Conservation (phyloP, 2,329 filamentous ascomycete genomes). For the Passalora sequoiae region DNA sequence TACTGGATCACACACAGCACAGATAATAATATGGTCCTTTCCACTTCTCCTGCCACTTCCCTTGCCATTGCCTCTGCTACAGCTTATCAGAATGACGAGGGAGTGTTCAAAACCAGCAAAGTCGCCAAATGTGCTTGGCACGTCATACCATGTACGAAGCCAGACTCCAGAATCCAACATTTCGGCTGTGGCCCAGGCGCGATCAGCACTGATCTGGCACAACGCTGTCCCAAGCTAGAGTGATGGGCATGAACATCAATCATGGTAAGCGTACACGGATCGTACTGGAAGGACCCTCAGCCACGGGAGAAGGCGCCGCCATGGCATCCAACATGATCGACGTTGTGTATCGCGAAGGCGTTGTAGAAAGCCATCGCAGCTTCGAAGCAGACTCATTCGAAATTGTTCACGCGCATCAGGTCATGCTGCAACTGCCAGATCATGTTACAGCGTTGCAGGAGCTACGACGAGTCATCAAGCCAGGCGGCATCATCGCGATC, state of each 20-base stretch:
- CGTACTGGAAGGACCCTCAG: conserved; percentile 6
- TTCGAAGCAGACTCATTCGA: conserved; percentile 42
- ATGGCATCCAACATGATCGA: conserved; percentile 9
- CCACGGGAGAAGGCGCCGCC: conserved; percentile 6
- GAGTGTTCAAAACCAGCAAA: conserved; percentile 41
- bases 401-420: conserved; percentile 54
- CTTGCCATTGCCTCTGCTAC: neutral
- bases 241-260: conserved; percentile 36
- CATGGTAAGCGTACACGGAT: conserved; percentile 3
- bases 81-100: neutral
- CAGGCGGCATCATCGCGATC: conserved; percentile 48
- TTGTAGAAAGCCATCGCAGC: conserved; percentile 5
- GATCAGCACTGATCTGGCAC: conserved; percentile 40
- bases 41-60: neutral
- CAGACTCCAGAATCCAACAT: conserved; percentile 37
- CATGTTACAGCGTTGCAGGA: conserved; percentile 47
- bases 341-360: conserved; percentile 11
- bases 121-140: conserved; percentile 11
- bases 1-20: too few relatives aligned
- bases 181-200: conserved; percentile 44
- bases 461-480: conserved; percentile 50
- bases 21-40: too few relatives aligned
- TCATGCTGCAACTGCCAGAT: conserved; percentile 51
- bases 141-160: conserved; percentile 19
- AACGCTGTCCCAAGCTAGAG: conserved; percentile 30